Percentiles rank a stretch among this genome's conserved stretches.
Evolutionary conservation across 768 basidiomycete species (phyloP).

Genomic region (Hypholoma sublateritium): DNA sequence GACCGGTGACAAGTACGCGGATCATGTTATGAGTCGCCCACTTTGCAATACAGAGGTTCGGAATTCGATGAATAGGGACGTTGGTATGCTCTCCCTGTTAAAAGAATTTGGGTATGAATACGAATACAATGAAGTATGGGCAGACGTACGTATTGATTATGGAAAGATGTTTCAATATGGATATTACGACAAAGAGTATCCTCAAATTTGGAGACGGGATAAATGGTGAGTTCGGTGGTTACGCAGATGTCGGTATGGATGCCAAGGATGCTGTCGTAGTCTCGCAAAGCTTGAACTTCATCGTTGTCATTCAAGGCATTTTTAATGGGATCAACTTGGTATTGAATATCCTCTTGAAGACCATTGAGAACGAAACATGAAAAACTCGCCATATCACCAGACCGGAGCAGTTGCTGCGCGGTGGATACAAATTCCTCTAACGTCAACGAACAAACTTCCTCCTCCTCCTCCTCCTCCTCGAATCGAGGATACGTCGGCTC

Average conservation of each 20-base stretch:
- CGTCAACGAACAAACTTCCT: too few relatives aligned
- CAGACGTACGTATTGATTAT: neutral
- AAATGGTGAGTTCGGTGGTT: neutral
- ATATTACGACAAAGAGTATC: neutral
- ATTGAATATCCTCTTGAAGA: neutral
- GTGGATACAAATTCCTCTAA: too few relatives aligned
- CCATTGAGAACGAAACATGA: neutral
- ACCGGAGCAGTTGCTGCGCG: too few relatives aligned
- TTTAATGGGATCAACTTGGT: neutral
- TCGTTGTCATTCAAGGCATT: neutral
- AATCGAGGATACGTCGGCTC: too few relatives aligned
- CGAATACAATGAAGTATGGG: too few relatives aligned
- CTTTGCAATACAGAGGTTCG: constrained; percentile 19
- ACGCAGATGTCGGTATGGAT: neutral
- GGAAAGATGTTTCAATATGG: neutral
- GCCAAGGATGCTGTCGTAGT: neutral
- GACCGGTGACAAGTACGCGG: constrained; percentile 20
- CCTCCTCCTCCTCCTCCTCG: too few relatives aligned
- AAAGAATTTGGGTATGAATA: neutral
- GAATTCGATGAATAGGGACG: constrained; percentile 16
- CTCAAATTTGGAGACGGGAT: neutral
- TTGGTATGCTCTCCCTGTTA: neutral
- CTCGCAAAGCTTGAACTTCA: neutral
- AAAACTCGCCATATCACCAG: neutral
- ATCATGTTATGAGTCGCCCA: constrained; percentile 16